These are phyloP conservation scores for Helichrysum umbraculigerum DNA, from an alignment of 129 eudicot species.

Conservation along the genomic window DNA sequence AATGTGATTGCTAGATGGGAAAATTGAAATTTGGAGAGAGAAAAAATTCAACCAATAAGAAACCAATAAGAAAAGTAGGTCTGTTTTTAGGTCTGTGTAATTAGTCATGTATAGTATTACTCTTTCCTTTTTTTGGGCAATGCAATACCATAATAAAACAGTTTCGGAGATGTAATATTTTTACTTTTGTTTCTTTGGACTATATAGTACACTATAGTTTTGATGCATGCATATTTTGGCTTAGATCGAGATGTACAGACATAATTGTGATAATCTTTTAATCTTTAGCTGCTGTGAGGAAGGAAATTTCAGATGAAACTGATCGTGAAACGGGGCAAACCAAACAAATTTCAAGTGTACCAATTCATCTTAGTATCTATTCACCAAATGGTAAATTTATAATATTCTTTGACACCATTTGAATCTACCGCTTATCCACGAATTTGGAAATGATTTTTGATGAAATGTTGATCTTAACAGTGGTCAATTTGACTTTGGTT, in stretches of 20 bases:
- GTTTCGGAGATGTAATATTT: not conserved
- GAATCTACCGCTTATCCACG: not conserved
- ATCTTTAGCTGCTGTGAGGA: conserved; percentile 43
- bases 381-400: conserved; percentile 47
- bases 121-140: not conserved
- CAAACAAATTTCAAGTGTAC: conserved; percentile 53
- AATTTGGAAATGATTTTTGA: not conserved
- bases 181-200: no score
- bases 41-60: no score
- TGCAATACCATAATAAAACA: not conserved
- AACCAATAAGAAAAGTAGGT: no score
- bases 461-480: conserved; percentile 28
- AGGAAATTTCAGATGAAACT: conserved; percentile 51
- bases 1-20: no score
- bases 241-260: not conserved
- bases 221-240: not conserved
- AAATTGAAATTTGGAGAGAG: no score
- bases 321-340: conserved; percentile 52
- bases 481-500: conserved; percentile 53
- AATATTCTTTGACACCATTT: not conserved
- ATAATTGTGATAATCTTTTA: not conserved
- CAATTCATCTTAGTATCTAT: conserved; percentile 56
- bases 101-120: no score
- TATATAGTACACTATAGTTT: no score
- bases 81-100: no score